Conservation (phyloP, 1,284 basidiomycete species). For the Athelia psychrophila region DNA sequence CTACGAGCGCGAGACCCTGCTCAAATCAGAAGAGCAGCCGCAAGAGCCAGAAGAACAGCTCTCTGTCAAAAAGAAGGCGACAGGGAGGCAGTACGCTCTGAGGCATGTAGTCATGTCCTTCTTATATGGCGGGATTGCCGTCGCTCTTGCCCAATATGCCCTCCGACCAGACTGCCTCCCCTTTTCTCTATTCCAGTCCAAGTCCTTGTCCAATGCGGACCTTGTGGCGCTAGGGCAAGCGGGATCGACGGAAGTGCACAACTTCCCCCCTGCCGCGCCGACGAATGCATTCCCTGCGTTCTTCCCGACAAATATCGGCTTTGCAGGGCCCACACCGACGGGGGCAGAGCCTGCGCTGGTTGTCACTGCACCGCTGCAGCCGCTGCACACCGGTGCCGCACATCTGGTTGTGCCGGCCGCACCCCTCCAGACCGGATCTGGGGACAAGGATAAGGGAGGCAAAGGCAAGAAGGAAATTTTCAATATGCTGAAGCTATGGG, state of each 20-base stretch:
- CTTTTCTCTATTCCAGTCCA: conserved; percentile 23
- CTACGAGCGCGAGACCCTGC: conserved; percentile 32
- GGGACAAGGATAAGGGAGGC: conserved; percentile 8
- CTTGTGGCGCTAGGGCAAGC: conserved; percentile 57
- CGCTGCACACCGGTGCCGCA: conserved; percentile 67
- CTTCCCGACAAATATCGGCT: conserved; percentile 77
- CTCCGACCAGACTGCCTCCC: conserved; percentile 44
- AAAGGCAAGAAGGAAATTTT: conserved; percentile 32
- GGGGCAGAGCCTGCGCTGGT: conserved; percentile 80
- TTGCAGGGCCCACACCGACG: conserved; percentile 80
- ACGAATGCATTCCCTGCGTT: conserved; percentile 67
- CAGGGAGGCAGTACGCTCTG: background rate
- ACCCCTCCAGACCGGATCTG: conserved; percentile 16
- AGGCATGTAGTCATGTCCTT: conserved; percentile 39
- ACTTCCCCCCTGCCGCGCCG: conserved; percentile 69
- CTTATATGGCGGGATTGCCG: conserved; percentile 40
- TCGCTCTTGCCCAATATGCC: conserved; percentile 37
- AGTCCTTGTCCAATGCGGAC: conserved; percentile 20
- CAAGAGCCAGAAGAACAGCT: background rate
- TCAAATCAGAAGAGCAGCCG: conserved; percentile 10
- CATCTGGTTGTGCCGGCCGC: conserved; percentile 55
- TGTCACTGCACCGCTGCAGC: conserved; percentile 74
- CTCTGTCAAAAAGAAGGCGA: no score
- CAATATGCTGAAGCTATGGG: conserved; percentile 75
- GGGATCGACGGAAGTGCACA: conserved; percentile 66